Base-by-base conservation (phyloP, 805 yeast species). In the Candida argentea region DNA sequence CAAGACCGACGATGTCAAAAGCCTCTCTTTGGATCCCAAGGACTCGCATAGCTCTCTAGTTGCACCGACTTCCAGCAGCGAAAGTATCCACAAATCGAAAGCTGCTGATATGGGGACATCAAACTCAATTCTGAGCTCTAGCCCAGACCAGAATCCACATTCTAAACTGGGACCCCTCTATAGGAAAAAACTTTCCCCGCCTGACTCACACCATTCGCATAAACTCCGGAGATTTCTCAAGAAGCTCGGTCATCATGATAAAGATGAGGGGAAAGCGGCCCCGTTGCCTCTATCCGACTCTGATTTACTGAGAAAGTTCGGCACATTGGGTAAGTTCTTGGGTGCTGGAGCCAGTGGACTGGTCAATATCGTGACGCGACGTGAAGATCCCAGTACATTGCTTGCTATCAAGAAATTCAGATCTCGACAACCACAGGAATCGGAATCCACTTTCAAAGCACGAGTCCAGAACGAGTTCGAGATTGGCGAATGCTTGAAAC, bases 281-380 rank as follows among this genome's bases (percentile, higher is more conserved):
- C 25, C n/a, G n/a, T n/a, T n/a, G n/a, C n/a, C n/a, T n/a, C n/a
- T n/a, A n/a, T n/a, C n/a, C n/a, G n/a, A n/a, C 4, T 33, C 56
- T 11, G 46, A 44, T 6, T 34, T 60, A 14, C 50, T 44, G 30
- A 39, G 73, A 29, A 77, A 79, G 42, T 85, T 84, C 52, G 91
- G 93, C 22, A 33, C 48, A 5, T 64, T 73, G 14, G 93, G 93
- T 8, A 68, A 69, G 36, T 61, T 78, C 14, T 60, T 85, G 27
- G 97, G 97, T 14, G 75, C 87, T 33, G 97, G 97, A 9, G 96
- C 96, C 2, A 87, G 94, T 14, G 96, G 97, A 2, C 78, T 91
- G 1, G 97, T 87, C n/a, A 70, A 80, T 23, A 65, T 84, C 29
- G 79, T 86, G 34, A 71, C 73, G 33, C 68, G 80, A 29, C 64